phyloP scores from a whole-genome alignment of 495 filamentous ascomycete species.

The Amphirosellinia nigrospora region DNA sequence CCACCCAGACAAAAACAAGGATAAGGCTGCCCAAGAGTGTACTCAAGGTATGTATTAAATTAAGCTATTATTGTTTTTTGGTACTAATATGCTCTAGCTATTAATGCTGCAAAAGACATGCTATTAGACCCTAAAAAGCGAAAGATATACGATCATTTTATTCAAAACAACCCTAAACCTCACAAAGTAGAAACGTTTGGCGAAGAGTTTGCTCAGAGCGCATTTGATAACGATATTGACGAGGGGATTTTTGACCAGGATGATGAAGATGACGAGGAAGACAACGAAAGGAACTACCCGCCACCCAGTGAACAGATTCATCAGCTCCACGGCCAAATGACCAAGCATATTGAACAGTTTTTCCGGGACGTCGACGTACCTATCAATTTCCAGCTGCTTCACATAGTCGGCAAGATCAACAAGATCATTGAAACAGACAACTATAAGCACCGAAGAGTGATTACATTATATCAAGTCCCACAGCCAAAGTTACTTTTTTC shows the following conservation, averaged over 20 bases:
- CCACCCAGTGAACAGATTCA: not conserved
- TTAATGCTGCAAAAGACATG: not conserved
- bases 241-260: not conserved
- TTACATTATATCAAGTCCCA: too few relatives aligned
- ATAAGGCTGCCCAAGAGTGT: not conserved
- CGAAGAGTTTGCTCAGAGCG: not conserved
- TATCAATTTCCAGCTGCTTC: too few relatives aligned
- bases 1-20: conserved; percentile 14
- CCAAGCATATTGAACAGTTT: not conserved
- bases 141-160: too few relatives aligned
- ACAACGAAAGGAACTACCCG: not conserved
- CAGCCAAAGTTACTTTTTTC: too few relatives aligned
- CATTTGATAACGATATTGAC: not conserved
- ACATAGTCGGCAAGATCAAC: too few relatives aligned
- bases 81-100: not conserved
- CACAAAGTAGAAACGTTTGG: not conserved
- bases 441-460: too few relatives aligned
- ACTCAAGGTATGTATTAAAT: not conserved
- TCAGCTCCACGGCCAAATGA: not conserved
- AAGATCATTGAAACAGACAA: too few relatives aligned
- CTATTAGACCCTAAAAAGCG: not conserved
- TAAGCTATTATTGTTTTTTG: too few relatives aligned
- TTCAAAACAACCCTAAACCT: not conserved
- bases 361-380: not conserved
- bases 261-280: not conserved